Conservation (phyloP, 139 green algal genomes). For the Picochlorum sp. region DNA sequence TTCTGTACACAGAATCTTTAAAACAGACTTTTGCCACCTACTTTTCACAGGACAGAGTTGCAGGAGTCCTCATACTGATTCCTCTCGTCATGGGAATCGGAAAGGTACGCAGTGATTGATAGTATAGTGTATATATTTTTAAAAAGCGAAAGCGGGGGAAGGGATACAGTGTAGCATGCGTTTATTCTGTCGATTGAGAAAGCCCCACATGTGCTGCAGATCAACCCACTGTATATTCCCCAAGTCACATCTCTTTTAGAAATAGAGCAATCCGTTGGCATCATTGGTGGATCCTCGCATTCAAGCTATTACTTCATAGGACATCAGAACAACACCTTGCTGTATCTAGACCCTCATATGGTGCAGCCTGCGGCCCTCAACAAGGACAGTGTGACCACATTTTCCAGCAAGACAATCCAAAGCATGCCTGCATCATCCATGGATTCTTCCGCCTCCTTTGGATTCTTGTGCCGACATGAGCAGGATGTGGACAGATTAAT, state of each 20-base stretch:
- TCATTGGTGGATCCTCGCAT: conserved; percentile 75
- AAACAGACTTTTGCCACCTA: background rate
- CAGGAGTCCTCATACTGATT: conserved; percentile 62
- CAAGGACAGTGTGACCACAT: conserved; percentile 22
- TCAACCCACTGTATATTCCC: conserved; percentile 65
- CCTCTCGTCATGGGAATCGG: conserved; percentile 72
- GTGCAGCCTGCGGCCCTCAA: conserved; percentile 37
- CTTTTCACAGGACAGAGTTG: background rate
- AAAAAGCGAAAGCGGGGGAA: too few relatives aligned
- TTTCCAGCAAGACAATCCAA: conserved; percentile 28
- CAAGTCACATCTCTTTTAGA: conserved; percentile 67
- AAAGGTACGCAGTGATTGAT: conserved; percentile 34
- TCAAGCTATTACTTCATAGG: conserved; percentile 83
- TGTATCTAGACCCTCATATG: conserved; percentile 80
- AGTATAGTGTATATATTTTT: background rate
- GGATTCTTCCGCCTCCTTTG: conserved; percentile 79
- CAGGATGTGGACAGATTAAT: too few relatives aligned
- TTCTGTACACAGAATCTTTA: conserved; percentile 24
- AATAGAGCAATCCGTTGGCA: conserved; percentile 74
- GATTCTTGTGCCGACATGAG: conserved; percentile 59
- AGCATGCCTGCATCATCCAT: conserved; percentile 55
- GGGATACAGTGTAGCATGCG: too few relatives aligned
- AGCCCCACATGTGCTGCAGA: background rate
- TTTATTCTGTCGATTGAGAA: background rate
- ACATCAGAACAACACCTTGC: conserved; percentile 45